Evolutionary conservation across 768 basidiomycete genomes (phyloP).

Genomic region (Lactarius indigo): DNA sequence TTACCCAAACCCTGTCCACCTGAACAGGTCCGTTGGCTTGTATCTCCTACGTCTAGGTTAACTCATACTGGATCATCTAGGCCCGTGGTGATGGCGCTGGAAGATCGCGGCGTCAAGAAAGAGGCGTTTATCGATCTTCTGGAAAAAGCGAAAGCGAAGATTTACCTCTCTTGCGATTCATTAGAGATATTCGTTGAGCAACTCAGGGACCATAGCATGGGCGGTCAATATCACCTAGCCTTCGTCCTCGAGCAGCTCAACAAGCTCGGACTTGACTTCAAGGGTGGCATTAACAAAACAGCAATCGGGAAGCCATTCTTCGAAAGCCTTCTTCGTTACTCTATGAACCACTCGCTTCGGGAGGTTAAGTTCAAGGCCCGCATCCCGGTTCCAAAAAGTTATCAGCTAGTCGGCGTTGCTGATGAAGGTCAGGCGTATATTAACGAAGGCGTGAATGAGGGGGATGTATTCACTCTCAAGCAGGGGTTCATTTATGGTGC

Average conservation of each 20-base stretch:
- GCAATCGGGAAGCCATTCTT: slow-evolving; percentile 57
- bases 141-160: slow-evolving; percentile 49
- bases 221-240: slow-evolving; percentile 45
- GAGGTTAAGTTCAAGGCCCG: slow-evolving; percentile 74
- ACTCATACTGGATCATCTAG: slow-evolving; percentile 35
- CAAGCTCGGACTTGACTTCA: slow-evolving; percentile 48
- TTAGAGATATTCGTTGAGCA: slow-evolving; percentile 46
- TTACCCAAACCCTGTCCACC: slow-evolving; percentile 56
- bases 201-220: slow-evolving; percentile 47
- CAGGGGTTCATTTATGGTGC: slow-evolving; percentile 16
- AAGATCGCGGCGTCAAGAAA: slow-evolving; percentile 63
- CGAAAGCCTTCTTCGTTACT: slow-evolving; percentile 50
- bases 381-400: slow-evolving; percentile 65
- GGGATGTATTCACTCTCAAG: slow-evolving; percentile 13
- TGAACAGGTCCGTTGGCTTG: slow-evolving; percentile 56
- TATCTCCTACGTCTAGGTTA: not conserved
- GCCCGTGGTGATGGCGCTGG: slow-evolving; percentile 73
- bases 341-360: slow-evolving; percentile 62
- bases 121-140: slow-evolving; percentile 63
- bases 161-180: slow-evolving; percentile 58
- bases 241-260: slow-evolving; percentile 48
- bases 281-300: slow-evolving; percentile 33
- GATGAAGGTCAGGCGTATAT: slow-evolving; percentile 56
- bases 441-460: slow-evolving; percentile 5
- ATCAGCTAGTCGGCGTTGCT: slow-evolving; percentile 73